Evolutionary conservation across 2,329 filamentous ascomycete genomes (phyloP).

Genomic region (Xylaria sp.): DNA sequence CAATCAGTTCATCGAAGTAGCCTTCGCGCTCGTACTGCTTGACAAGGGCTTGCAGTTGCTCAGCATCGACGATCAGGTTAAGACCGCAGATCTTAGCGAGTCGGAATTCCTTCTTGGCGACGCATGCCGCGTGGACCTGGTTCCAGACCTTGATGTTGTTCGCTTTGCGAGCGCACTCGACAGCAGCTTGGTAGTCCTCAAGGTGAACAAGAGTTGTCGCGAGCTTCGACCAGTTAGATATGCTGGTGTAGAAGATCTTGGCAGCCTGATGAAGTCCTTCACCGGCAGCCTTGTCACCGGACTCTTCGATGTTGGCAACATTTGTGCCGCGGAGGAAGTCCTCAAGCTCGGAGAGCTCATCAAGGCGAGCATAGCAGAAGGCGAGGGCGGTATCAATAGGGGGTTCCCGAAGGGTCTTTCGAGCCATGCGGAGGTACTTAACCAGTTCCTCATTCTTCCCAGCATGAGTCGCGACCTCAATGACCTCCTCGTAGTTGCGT

Average conservation of each 20-base stretch:
- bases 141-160: conserved; percentile 99
- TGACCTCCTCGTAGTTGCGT: conserved; percentile 92
- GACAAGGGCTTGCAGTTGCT: conserved; percentile 89
- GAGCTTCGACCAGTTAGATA: conserved; percentile 99
- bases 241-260: conserved; percentile 98
- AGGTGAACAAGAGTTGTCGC: conserved; percentile 97
- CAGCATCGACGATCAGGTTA: conserved; percentile 95
- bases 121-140: conserved; percentile 94
- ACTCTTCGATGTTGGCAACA: conserved; percentile 93
- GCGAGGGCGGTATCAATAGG: conserved; percentile 91
- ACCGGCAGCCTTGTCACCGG: conserved; percentile 95
- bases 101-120: conserved; percentile 97
- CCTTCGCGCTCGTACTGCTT: conserved; percentile 96
- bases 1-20: conserved; percentile 98
- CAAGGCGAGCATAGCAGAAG: conserved; percentile 89
- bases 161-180: conserved; percentile 96
- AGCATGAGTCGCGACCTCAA: conserved; percentile 91
- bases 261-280: conserved; percentile 94
- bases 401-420: conserved; percentile 93
- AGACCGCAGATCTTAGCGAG: conserved; percentile 98
- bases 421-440: conserved; percentile 95
- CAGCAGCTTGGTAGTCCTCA: conserved; percentile 93
- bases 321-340: conserved; percentile 94
- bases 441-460: conserved; percentile 98
- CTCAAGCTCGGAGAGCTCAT: conserved; percentile 90